phyloP scores from a whole-genome alignment of 768 basidiomycete species.

The Lentinula lateritia region DNA sequence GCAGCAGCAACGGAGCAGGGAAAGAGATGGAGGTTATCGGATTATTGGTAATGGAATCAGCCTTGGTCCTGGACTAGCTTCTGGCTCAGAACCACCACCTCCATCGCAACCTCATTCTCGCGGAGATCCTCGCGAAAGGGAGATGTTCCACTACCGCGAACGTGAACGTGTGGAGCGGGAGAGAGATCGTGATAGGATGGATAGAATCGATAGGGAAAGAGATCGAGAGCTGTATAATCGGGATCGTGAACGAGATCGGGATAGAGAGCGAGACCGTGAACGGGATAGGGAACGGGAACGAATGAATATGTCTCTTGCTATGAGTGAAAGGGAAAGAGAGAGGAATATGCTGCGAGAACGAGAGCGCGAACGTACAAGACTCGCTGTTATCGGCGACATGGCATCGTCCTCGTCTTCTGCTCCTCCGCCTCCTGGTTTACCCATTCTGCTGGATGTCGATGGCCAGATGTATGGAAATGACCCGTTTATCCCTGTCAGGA shows the following conservation, averaged over 20 bases:
- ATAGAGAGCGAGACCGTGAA: constrained; percentile 12
- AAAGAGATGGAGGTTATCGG: constrained; percentile 14
- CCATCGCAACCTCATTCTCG: not conserved
- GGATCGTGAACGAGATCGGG: constrained; percentile 11
- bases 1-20: constrained; percentile 16
- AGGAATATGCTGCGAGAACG: constrained; percentile 15
- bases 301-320: constrained; percentile 6
- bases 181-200: constrained; percentile 23
- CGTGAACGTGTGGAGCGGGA: not conserved
- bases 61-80: not conserved
- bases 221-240: constrained; percentile 10
- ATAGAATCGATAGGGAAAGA: constrained; percentile 23
- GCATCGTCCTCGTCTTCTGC: not conserved
- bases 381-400: constrained; percentile 1
- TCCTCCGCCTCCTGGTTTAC: not conserved
- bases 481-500: not conserved
- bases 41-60: constrained; percentile 11
- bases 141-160: not conserved
- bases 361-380: constrained; percentile 10
- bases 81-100: not conserved
- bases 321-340: constrained; percentile 11
- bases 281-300: constrained; percentile 13
- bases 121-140: not conserved
- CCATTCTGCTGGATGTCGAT: not conserved
- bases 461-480: not conserved